These are phyloP conservation scores for Tricholoma bakamatsutake DNA, from an alignment of 768 basidiomycete species.

Conservation along the genomic window DNA sequence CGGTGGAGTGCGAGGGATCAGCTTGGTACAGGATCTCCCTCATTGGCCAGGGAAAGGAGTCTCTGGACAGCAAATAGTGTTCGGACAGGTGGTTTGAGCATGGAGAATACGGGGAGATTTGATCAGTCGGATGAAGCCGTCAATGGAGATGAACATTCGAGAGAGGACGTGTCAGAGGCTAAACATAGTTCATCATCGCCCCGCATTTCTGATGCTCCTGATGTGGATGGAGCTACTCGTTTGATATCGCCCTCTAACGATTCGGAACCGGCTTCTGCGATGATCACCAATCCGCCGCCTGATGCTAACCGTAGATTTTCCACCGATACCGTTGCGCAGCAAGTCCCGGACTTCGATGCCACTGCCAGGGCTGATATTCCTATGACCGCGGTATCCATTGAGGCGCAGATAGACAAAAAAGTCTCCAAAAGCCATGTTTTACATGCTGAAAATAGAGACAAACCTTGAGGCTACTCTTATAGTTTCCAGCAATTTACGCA, in stretches of 20 bases:
- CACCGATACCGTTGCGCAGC: constrained; percentile 7
- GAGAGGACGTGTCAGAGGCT: neutral
- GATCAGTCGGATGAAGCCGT: constrained; percentile 21
- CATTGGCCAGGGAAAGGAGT: constrained; percentile 47
- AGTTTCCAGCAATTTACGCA: neutral
- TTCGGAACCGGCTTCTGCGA: neutral
- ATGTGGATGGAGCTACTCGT: neutral
- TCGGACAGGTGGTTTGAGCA: constrained; percentile 50
- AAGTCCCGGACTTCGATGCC: neutral
- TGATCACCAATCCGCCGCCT: neutral
- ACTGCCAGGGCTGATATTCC: neutral
- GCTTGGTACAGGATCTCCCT: constrained; percentile 38
- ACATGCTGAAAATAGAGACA: neutral
- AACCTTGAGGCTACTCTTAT: neutral
- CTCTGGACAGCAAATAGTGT: constrained; percentile 57
- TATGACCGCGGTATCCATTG: neutral
- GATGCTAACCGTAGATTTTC: constrained; percentile 7
- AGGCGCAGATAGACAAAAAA: neutral
- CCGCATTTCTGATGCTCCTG: neutral
- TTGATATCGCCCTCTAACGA: neutral
- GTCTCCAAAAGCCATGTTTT: neutral
- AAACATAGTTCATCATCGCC: neutral
- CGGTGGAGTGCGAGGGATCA: constrained; percentile 79
- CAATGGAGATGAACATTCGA: constrained; percentile 14
- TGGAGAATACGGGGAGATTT: constrained; percentile 35